These are phyloP conservation scores for Begonia peltatifolia DNA, from an alignment of 306 rosid species.

Conservation along the genomic window DNA sequence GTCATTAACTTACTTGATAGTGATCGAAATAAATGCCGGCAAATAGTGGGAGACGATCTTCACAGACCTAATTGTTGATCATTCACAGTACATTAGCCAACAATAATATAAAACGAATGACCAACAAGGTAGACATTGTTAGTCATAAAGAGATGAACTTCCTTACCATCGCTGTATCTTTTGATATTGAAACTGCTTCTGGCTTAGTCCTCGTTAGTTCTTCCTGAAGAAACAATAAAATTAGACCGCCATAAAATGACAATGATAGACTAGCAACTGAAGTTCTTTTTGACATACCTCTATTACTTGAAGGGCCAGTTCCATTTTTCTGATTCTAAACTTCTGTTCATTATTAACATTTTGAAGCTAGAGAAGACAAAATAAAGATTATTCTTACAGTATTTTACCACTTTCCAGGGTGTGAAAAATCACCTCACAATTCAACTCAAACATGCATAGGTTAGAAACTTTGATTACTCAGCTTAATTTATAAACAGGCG, in stretches of 20 bases:
- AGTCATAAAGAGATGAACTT: constrained; percentile 1
- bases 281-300: constrained; percentile 9
- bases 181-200: constrained; percentile 6
- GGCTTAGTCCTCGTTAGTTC: constrained; percentile 5
- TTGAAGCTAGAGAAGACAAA: constrained; percentile 11
- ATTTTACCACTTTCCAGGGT: background rate
- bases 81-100: background rate
- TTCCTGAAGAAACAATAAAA: constrained; percentile 7
- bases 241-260: constrained; percentile 3
- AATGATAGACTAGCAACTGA: background rate
- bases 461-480: too few species aligned
- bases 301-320: constrained; percentile 15
- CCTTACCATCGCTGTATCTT: constrained; percentile 10
- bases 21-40: constrained; percentile 7
- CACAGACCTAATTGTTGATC: constrained; percentile 9
- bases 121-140: background rate
- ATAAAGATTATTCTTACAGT: background rate
- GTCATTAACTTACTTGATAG: constrained; percentile 12
- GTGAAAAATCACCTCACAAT: too few species aligned
- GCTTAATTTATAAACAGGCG: background rate
- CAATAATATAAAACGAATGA: background rate
- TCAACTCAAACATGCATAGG: too few species aligned
- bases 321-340: constrained; percentile 9
- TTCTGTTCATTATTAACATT: constrained; percentile 11
- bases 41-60: constrained; percentile 12